phyloP scores from a whole-genome alignment of 176 grass and related monocot genomes.

The Eragrostis nindensis region DNA sequence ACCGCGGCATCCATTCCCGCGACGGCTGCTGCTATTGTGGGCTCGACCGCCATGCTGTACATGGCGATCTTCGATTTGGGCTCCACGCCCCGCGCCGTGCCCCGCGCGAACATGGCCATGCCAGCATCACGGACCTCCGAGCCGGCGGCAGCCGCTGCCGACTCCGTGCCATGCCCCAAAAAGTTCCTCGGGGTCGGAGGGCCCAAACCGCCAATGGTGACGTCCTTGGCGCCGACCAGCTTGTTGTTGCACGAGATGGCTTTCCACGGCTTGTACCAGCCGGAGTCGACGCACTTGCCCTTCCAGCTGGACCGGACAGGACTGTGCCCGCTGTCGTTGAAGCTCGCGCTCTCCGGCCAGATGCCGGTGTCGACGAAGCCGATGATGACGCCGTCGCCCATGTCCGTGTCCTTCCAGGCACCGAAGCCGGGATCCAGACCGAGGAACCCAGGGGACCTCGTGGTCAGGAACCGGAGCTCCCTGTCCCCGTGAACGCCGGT shows the following conservation, averaged over 20 bases:
- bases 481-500: conserved; percentile 11
- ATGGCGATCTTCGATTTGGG: conserved; percentile 29
- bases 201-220: not conserved
- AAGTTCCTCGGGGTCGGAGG: not conserved
- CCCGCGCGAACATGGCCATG: not conserved
- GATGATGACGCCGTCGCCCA: not conserved
- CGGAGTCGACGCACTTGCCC: conserved; percentile 30
- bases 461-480: not conserved
- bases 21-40: fast-evolving
- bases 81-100: not conserved
- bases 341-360: conserved; percentile 20
- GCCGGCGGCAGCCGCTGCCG: conserved; percentile 26
- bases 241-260: conserved; percentile 33
- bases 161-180: conserved; percentile 28
- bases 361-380: conserved; percentile 6
- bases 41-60: conserved; percentile 4
- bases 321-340: conserved; percentile 22
- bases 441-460: conserved; percentile 29
- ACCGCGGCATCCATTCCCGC: not conserved
- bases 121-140: not conserved
- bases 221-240: not conserved
- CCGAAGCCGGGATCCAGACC: not conserved
- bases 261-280: too few relatives aligned
- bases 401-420: conserved; percentile 19
- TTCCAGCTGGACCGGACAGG: conserved; percentile 29